phyloP scores from a whole-genome alignment of 176 grass and related monocot genomes.

The Bromus sterilis region DNA sequence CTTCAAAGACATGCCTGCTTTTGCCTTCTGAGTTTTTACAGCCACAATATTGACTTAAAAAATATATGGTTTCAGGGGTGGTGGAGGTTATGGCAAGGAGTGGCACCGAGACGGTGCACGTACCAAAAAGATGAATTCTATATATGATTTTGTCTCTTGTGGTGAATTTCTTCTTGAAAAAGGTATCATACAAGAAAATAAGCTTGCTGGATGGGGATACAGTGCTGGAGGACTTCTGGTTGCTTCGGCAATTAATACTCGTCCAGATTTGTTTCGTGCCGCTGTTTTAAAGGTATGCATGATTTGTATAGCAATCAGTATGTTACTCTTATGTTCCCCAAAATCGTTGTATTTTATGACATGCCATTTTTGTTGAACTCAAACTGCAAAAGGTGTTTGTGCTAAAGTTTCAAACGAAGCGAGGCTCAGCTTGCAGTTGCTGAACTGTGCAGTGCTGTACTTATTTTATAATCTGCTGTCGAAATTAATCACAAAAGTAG shows the following conservation, averaged over 20 bases:
- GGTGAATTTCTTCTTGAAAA: constrained; percentile 91
- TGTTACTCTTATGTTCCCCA: not conserved
- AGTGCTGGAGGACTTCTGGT: constrained; percentile 89
- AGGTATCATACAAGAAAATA: constrained; percentile 75
- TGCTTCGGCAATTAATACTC: constrained; percentile 80
- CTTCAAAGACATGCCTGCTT: not conserved
- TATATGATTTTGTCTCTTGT: constrained; percentile 88
- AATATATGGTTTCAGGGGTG: constrained; percentile 53
- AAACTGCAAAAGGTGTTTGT: not conserved
- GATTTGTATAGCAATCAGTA: not conserved
- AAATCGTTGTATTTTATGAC: not conserved
- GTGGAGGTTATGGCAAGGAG: constrained; percentile 79
- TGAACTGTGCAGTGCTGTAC: not conserved
- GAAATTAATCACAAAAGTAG: not conserved
- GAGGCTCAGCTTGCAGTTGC: not conserved
- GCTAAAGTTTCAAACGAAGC: not conserved
- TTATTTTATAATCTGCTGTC: not conserved
- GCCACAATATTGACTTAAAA: not conserved
- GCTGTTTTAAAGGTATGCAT: constrained; percentile 77
- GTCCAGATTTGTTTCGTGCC: constrained; percentile 77
- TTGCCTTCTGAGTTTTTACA: constrained; percentile 11
- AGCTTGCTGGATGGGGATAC: constrained; percentile 91
- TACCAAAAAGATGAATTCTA: constrained; percentile 67
- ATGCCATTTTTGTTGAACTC: not conserved
- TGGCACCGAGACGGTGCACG: constrained; percentile 77